These are phyloP conservation scores for Alternaria alternata DNA, from an alignment of 2,329 filamentous ascomycete genomes.

Conservation along the genomic window DNA sequence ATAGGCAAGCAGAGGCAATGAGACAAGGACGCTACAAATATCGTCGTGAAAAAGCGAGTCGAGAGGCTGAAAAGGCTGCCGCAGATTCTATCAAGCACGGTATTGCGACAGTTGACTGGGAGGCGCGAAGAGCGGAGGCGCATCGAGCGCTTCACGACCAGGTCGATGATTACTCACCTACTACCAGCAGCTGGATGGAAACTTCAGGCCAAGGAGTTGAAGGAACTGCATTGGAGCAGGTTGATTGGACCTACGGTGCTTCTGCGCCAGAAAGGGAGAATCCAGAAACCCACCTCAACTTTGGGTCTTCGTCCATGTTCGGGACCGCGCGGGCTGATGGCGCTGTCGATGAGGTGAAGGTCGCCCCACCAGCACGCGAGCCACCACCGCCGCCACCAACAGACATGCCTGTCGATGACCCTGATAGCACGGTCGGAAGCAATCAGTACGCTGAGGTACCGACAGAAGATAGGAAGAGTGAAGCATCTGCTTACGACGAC, in stretches of 20 bases:
- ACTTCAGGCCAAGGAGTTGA: background rate
- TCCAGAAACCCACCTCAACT: background rate
- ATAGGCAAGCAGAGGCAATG: background rate
- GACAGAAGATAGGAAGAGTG: too few relatives aligned
- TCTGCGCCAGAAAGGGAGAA: background rate
- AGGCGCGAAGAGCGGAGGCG: background rate
- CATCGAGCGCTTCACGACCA: background rate
- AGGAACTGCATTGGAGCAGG: fast-evolving
- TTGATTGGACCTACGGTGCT: background rate
- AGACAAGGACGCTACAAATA: background rate
- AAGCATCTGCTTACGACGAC: too few relatives aligned
- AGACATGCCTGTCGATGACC: background rate
- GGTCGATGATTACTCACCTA: background rate
- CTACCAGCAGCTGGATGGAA: background rate
- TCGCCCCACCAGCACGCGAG: background rate
- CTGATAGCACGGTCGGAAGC: background rate
- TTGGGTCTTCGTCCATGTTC: background rate
- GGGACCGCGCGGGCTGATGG: background rate
- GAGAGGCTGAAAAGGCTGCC: background rate
- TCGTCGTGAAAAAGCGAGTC: background rate
- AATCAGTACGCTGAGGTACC: background rate
- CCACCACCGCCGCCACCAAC: background rate
- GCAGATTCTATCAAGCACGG: background rate
- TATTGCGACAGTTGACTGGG: constrained; percentile 5
- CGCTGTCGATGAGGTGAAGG: background rate